Base-by-base conservation (phyloP, 371 early-diverging fungal genomes). In the Mucor mucedo region DNA sequence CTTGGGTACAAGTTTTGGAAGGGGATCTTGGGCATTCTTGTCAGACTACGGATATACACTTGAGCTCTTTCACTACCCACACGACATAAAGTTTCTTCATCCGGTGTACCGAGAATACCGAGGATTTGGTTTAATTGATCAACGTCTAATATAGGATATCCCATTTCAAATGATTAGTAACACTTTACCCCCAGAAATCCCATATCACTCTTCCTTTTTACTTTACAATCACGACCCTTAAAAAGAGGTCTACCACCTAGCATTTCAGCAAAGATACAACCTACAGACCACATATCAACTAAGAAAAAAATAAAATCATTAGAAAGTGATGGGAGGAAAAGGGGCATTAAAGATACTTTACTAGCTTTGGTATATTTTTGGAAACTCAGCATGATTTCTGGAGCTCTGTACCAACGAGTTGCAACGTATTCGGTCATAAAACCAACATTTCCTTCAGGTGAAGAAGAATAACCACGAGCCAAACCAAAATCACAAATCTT, bases 61-160 rank as follows among this genome's bases (percentile, higher is more conserved):
- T 96, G 98, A 4, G 99, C 98, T 69, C 93, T 79, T 56, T 91
- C 91, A 72, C 90, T 90, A 29, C 88, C 88, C 57, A 98, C 91
- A 40, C 94, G 86, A 49, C 85, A 72, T 64, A 99, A 80, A 2
- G 96, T 95, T 13, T 90, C 95, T 70, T 96, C 97, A 66, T 94
- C 95, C 21, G 99, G 99, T 2, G 99, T 99, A 48, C 99, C 99
- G 39, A 99, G 84, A 39, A 96, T 94, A 64, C 88, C 86, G 63
- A 98, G 88, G 63, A 99, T 99, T 79, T 97, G 94, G 76, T 99
- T 98, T 65, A 99, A 79, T 78, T 99, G 99, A 76, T 99, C 97
- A 11, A 99, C 95, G 74, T 99, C 85, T 84, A 68, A 21, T 21
- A 21, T 21, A 21, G 21, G 21, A 21, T 21, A 21, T 21, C 21